phyloP scores from a whole-genome alignment of 2,329 filamentous ascomycete species.

The Epichloe uncinata region DNA sequence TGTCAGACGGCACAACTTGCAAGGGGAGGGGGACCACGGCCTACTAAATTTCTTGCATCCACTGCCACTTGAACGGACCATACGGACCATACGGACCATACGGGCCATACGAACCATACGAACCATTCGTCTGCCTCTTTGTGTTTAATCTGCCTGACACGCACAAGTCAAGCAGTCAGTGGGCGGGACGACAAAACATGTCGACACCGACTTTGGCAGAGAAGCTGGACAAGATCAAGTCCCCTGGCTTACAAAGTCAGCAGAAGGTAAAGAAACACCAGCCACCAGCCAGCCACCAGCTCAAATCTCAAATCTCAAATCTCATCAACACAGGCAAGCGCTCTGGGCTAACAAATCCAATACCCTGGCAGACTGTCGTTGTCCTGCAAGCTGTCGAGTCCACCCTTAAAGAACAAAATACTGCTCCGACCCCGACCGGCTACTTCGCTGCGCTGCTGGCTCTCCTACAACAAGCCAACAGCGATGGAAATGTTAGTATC shows the following conservation, averaged over 20 bases:
- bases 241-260: slow-evolving; percentile 90
- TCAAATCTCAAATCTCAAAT: too few species aligned
- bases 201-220: slow-evolving; percentile 53
- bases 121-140: neutral
- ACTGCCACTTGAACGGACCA: neutral
- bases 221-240: slow-evolving; percentile 94
- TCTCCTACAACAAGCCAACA: slow-evolving; percentile 66
- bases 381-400: slow-evolving; percentile 87
- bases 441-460: slow-evolving; percentile 95
- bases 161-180: neutral
- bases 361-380: slow-evolving; percentile 52
- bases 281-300: neutral
- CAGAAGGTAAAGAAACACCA: slow-evolving; percentile 57
- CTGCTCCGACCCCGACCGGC: slow-evolving; percentile 69
- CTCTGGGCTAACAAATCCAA: neutral
- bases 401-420: slow-evolving; percentile 78
- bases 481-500: slow-evolving; percentile 57
- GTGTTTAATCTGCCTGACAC: neutral
- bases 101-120: too few species aligned
- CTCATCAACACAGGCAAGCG: neutral
- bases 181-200: slow-evolving; percentile 15
- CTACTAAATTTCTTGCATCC: slow-evolving; percentile 4
- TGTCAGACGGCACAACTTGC: neutral
- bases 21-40: neutral
- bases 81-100: too few species aligned